Conservation (phyloP, 371 early-diverging fungal genomes). For the Choanephora cucurbitarum region DNA sequence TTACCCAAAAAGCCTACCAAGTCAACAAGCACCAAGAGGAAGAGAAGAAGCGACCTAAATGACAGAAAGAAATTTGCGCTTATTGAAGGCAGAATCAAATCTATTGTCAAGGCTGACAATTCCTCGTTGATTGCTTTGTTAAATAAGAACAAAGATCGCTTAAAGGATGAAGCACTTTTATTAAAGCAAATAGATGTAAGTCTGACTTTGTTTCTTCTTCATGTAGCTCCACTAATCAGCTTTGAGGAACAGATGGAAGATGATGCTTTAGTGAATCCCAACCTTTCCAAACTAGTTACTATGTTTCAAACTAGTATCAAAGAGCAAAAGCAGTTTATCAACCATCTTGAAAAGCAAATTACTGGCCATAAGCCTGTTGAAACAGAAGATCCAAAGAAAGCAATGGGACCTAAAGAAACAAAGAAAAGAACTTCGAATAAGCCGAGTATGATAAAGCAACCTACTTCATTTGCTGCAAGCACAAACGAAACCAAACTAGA, state of each 20-base stretch:
- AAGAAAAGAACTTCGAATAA: constrained; percentile 1
- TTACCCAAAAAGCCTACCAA: neutral
- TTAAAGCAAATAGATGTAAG: constrained; percentile 20
- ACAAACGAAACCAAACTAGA: neutral
- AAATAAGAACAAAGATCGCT: constrained; percentile 21
- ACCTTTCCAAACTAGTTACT: constrained; percentile 2
- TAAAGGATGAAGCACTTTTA: constrained; percentile 17
- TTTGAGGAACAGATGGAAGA: neutral
- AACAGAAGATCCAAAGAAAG: neutral
- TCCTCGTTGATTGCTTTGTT: neutral
- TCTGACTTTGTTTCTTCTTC: neutral
- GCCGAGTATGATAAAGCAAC: constrained; percentile 13
- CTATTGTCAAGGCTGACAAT: too few relatives aligned
- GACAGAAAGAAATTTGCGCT: neutral
- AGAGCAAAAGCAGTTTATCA: constrained; percentile 18
- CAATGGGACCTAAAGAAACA: neutral
- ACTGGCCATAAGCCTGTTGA: neutral
- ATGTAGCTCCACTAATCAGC: too few relatives aligned
- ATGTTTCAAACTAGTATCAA: constrained; percentile 20
- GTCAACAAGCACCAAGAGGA: constrained; percentile 9
- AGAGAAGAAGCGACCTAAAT: constrained; percentile 1
- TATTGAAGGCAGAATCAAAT: neutral
- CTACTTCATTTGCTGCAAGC: constrained; percentile 2
- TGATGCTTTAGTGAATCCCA: constrained; percentile 1
- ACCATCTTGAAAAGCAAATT: constrained; percentile 5